phyloP scores from a whole-genome alignment of 345 rosid species.

The Acer saccharum region DNA sequence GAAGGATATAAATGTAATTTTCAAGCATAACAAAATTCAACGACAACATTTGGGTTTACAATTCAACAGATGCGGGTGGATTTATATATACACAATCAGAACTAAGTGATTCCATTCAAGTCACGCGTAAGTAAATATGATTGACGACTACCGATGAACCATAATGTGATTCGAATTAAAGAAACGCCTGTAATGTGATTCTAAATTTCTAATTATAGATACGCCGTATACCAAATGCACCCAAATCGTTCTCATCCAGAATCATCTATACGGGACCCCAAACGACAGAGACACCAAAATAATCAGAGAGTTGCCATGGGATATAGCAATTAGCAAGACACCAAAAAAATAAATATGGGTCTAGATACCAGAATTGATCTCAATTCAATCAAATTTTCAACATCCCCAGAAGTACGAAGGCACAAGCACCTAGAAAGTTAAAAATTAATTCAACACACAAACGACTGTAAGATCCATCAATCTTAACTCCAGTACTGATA shows the following conservation, averaged over 20 bases:
- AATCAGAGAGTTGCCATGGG: not conserved
- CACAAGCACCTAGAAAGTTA: conserved; percentile 6
- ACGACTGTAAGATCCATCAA: conserved; percentile 5
- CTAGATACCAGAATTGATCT: not conserved
- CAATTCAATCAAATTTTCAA: not conserved
- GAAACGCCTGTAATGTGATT: too few species aligned
- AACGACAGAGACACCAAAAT: not conserved
- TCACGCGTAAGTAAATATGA: too few species aligned
- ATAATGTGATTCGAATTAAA: too few species aligned
- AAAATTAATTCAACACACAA: not conserved
- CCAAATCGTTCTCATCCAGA: too few species aligned
- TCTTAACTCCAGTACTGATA: not conserved
- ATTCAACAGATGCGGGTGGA: not conserved
- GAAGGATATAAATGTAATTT: not conserved
- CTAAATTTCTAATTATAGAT: too few species aligned
- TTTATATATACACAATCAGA: not conserved
- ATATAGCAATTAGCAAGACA: not conserved
- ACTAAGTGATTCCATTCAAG: not conserved
- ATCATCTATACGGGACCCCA: too few species aligned
- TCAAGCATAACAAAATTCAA: not conserved
- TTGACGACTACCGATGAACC: too few species aligned
- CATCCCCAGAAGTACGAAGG: not conserved
- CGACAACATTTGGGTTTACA: not conserved
- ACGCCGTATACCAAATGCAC: too few species aligned
- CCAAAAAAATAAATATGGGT: not conserved